Evolutionary conservation across 2,329 filamentous ascomycete species (phyloP), one percentile per base, ranked within the genome.

Genomic region (Cercospora citrullina): DNA sequence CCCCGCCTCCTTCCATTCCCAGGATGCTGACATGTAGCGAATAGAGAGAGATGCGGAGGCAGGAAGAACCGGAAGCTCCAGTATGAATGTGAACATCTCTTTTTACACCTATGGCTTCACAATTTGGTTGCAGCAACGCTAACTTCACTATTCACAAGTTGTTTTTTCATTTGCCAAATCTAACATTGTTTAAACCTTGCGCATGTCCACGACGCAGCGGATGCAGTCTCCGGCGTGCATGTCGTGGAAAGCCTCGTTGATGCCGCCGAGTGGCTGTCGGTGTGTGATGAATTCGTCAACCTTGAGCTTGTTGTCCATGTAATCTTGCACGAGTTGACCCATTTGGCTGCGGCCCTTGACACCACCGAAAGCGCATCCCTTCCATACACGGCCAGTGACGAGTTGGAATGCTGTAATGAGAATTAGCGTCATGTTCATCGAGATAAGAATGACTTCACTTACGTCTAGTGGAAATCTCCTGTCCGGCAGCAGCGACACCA

Each of bases 241-340:
- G 75, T 91, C 89, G 72, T 93, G 88, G 77, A 97, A 99, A 21
- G 93, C 94, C 62, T 86, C 84, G 86, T 98, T 98, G 82, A 99
- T 96, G 77, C 91, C 88, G 69, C 84, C 83, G 55, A 99, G 85
- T 4, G 86, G 87, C 84, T 96, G 92, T 75, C 94, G 89, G 84
- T 99, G 95, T 33, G 95, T 99, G 84, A 99, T 98, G 85, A 98
- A 98, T 84, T 99, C 95, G 79, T 98, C 94, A 57, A 98, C 95
- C 89, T 97, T 98, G 79, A 99, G 90, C 78, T 91, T 87, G 75
- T 94, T 94, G 63, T 87, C 87, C 80, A 96, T 86, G 84, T 99
- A 99, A 82, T 98, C 94, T 73, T 89, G 84, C 26, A 99, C 93
- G 48, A 99, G 89, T 68, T 87, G 89, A 59, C 91, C 91, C 72